Evolutionary conservation across 139 green algal species (phyloP).

Genomic region (Volvox africanus): DNA sequence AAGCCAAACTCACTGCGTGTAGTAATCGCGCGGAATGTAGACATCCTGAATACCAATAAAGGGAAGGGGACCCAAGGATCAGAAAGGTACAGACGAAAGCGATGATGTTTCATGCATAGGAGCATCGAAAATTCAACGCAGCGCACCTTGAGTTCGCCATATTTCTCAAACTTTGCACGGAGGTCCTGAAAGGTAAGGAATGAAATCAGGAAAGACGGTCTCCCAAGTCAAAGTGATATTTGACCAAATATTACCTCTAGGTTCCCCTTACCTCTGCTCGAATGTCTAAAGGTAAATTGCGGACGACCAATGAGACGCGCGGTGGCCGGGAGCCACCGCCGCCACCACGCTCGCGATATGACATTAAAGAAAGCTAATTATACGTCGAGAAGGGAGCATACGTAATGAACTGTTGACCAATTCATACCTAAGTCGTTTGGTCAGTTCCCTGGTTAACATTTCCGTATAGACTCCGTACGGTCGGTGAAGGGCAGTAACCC

Average conservation of each 20-base stretch:
- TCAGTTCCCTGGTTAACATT: too few species aligned
- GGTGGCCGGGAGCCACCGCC: neutral
- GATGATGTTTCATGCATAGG: neutral
- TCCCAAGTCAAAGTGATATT: neutral
- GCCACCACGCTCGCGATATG: constrained; percentile 22
- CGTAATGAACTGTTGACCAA: too few species aligned
- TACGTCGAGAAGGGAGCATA: neutral
- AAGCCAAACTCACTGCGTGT: constrained; percentile 69
- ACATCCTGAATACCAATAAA: constrained; percentile 63
- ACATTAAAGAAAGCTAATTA: constrained; percentile 4
- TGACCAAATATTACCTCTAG: neutral
- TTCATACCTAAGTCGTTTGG: too few species aligned
- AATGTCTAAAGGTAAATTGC: constrained; percentile 81
- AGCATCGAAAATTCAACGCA: neutral
- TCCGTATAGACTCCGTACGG: too few species aligned
- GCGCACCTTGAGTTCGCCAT: constrained; percentile 56
- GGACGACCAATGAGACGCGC: constrained; percentile 69
- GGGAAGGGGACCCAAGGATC: neutral
- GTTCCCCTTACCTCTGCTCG: constrained; percentile 51
- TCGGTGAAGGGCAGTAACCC: too few species aligned
- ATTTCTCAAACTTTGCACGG: constrained; percentile 76
- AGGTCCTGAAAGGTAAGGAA: constrained; percentile 67
- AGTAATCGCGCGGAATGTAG: constrained; percentile 86
- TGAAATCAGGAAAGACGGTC: neutral
- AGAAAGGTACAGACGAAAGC: too few species aligned